phyloP scores from a whole-genome alignment of 192 early-diverging fungal species.

The Chytriomyces sp. region DNA sequence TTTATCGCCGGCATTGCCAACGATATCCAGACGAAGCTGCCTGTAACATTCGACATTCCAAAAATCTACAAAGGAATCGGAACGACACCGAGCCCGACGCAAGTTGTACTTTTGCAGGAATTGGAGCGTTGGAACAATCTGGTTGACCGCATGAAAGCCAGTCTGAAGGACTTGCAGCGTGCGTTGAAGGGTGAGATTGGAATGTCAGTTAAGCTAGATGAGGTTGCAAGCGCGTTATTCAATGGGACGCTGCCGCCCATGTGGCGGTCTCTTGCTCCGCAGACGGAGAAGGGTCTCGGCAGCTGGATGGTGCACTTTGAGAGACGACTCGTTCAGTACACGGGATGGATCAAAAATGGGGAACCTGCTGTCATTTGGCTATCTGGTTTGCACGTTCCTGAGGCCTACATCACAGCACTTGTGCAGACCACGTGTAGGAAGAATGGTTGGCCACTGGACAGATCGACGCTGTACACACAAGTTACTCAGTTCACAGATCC shows the following conservation, averaged over 20 bases:
- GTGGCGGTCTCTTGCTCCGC: slow-evolving; percentile 61
- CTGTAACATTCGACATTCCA: slow-evolving; percentile 58
- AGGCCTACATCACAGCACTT: slow-evolving; percentile 66
- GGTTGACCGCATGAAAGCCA: slow-evolving; percentile 59
- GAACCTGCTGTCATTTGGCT: slow-evolving; percentile 70
- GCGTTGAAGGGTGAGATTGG: slow-evolving; percentile 71
- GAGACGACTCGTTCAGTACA: slow-evolving; percentile 59
- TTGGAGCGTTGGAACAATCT: slow-evolving; percentile 69
- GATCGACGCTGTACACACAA: slow-evolving; percentile 66
- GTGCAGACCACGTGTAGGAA: slow-evolving; percentile 68
- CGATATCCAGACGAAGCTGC: slow-evolving; percentile 64
- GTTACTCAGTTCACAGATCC: slow-evolving; percentile 62
- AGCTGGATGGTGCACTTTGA: slow-evolving; percentile 68
- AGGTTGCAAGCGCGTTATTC: slow-evolving; percentile 61
- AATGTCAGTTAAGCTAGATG: slow-evolving; percentile 66
- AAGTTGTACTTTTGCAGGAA: slow-evolving; percentile 66
- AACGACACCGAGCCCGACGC: slow-evolving; percentile 57
- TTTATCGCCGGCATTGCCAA: slow-evolving; percentile 65
- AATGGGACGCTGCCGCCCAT: slow-evolving; percentile 62
- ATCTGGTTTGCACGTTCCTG: slow-evolving; percentile 65
- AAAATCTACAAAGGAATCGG: slow-evolving; percentile 60
- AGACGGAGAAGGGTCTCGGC: slow-evolving; percentile 67
- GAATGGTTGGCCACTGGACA: slow-evolving; percentile 67
- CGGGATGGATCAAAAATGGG: slow-evolving; percentile 67
- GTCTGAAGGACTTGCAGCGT: slow-evolving; percentile 56